Evolutionary conservation across 148 eudicot species (phyloP), one percentile per base, ranked within the genome.

Genomic region (Bassia scoparia): DNA sequence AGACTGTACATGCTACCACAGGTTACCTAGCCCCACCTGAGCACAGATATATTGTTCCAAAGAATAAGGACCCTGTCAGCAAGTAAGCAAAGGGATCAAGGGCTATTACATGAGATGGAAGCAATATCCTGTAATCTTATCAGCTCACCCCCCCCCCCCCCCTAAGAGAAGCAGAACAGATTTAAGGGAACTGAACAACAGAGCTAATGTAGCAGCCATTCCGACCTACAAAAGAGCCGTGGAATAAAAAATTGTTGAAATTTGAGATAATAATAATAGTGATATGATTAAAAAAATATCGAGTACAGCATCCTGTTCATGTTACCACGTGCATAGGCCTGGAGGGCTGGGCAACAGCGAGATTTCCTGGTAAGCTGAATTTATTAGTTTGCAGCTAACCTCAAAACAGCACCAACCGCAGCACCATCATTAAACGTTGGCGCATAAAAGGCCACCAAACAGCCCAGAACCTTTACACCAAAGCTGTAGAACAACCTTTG

Each of bases 161-260:
- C n/a, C n/a, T n/a, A 94, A 94, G 72, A 94, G 85, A 44, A 94
- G 93, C 68, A 91, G 80, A 84, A 91, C 97, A 52, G 98, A 94
- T 59, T 94, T 85, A 94, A 84, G 76, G 98, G 98, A 24, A 94
- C 96, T 33, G 97, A 91, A 89, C 98, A 94, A 67, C 91, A 41
- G 98, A 91, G 98, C 98, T 76, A 94, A 80, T 31, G 97, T 91
- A 78, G 98, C 98, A 76, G 98, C 98, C 98, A 94, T 94, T 44
- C 98, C 98, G 73, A 94, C 98, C 98, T 94, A 87, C 85, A 88
- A 66, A 53, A 24, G 31, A 29, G 62, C 61, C 34, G 9, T n/a
- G 44, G 52, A 67, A 56, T 71, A 21, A 38, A n/a, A n/a, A n/a
- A n/a, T n/a, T n/a, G n/a, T n/a, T n/a, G n/a, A n/a, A n/a, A n/a